A percentile compares a stretch with the other conserved stretches of the same genome.
Conservation (phyloP, 768 basidiomycete genomes). For the Lactarius indigo region DNA sequence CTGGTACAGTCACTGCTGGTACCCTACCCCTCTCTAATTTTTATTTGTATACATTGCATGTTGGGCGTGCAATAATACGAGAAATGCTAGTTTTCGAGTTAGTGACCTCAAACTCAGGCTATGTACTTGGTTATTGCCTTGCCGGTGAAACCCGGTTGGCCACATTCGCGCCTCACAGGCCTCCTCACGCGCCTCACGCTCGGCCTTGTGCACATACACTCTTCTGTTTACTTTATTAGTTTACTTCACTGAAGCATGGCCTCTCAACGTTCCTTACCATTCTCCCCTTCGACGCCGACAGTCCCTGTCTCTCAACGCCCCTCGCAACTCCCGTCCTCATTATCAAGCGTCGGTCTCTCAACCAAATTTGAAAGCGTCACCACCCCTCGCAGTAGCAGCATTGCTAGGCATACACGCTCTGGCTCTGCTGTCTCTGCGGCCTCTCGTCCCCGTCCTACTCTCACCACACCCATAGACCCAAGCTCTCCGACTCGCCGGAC, state of each 20-base stretch:
- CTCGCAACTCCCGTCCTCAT: slow-evolving; percentile 24
- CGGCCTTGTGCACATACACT: neutral
- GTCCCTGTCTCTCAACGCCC: slow-evolving; percentile 23
- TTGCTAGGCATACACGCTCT: slow-evolving; percentile 14
- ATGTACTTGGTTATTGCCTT: neutral
- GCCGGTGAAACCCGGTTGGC: slow-evolving; percentile 8
- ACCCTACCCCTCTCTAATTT: too few relatives aligned
- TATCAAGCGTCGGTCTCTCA: slow-evolving; percentile 25
- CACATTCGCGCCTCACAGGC: neutral
- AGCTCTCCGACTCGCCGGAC: slow-evolving; percentile 17
- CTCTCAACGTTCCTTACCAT: slow-evolving; percentile 27
- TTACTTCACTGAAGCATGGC: slow-evolving; percentile 18
- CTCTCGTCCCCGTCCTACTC: slow-evolving; percentile 18
- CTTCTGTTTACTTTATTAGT: neutral
- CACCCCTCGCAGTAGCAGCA: slow-evolving; percentile 9
- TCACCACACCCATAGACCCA: slow-evolving; percentile 15
- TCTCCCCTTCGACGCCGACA: slow-evolving; percentile 22
- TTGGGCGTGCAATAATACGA: neutral
- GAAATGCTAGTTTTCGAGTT: too few relatives aligned
- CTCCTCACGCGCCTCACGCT: neutral
- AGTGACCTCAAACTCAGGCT: too few relatives aligned
- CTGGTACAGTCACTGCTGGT: too few relatives aligned
- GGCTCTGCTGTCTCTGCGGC: slow-evolving; percentile 19
- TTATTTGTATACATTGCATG: too few relatives aligned
- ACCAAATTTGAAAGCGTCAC: slow-evolving; percentile 20